Evolutionary conservation across 2,329 filamentous ascomycete genomes (phyloP).

Genomic region (Thermothelomyces thermophilus): DNA sequence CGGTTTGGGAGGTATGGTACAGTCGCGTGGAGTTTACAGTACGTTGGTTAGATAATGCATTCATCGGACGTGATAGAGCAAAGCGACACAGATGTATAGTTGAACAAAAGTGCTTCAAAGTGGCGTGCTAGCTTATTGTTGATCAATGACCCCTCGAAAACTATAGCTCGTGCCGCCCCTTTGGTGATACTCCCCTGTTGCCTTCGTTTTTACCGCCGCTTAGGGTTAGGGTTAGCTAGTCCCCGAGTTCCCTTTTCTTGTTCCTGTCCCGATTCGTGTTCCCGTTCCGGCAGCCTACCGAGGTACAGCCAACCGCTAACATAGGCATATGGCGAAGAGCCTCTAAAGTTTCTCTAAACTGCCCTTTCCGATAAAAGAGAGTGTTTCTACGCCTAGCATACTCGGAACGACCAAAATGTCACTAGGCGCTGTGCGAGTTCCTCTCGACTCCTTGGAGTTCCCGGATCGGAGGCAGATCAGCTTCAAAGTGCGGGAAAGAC

Average conservation of each 20-base stretch:
- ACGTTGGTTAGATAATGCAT: constrained; percentile 5
- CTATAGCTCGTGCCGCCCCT: background rate
- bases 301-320: constrained; percentile 8
- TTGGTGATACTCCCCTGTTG: background rate
- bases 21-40: background rate
- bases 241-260: constrained; percentile 5
- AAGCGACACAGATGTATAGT: constrained; percentile 1
- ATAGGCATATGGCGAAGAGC: constrained; percentile 9
- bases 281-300: constrained; percentile 11
- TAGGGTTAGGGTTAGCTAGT: constrained; percentile 12
- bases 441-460: constrained; percentile 15
- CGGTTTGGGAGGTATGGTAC: constrained; percentile 1
- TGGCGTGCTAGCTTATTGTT: constrained; percentile 3
- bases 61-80: background rate
- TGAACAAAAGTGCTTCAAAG: constrained; percentile 1
- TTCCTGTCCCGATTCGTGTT: constrained; percentile 11
- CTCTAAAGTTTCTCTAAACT: constrained; percentile 5
- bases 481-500: constrained; percentile 14
- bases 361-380: constrained; percentile 2
- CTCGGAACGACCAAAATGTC: constrained; percentile 10
- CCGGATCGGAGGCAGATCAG: constrained; percentile 12
- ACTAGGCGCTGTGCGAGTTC: constrained; percentile 10
- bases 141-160: constrained; percentile 1
- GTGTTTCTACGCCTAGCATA: constrained; percentile 6
- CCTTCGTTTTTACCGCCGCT: constrained; percentile 6